Base-by-base conservation (phyloP, 768 basidiomycete species). In the Tylopilus sp. region DNA sequence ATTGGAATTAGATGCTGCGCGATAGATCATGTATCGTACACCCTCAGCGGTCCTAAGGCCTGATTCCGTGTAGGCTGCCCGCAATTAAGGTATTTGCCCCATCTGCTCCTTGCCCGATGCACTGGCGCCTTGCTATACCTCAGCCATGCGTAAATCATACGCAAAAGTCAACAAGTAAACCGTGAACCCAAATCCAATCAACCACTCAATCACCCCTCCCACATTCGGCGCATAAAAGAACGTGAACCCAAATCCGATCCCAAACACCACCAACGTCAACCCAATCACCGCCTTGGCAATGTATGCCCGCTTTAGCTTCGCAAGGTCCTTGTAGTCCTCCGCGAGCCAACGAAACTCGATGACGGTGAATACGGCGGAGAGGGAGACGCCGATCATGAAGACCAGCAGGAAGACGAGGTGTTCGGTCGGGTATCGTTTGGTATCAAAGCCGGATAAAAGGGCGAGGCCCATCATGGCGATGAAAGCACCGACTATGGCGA, bases 341-440 rank as follows among this genome's bases (percentile, higher is more conserved):
- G 77, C 76, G 44, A 89, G 71, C 83, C 83, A 88, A 5, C 77
- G 75, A 49, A 79, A 88, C 76, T 91, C 88, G 8, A 79, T 49
- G 21, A 88, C 71, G 7, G 86, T 86, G 70, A 90, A 91, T 31
- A 91, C 79, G 20, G 86, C 85, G 51, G 83, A 85, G 30, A 90
- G 60, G 2, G 75, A 79, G 4, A 89, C 85, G 11, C 88, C 88
- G 33, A 85, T 41, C 45, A 90, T 82, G 68, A 90, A 91, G 9
- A 90, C 69, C 22, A 88, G 73, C 15, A 91, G 75, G 58, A 88
- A 89, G 11, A 69, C 55, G 17, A 81, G 65, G 62, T 91, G 88
- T 6, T 74, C 60, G 23, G 64, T 72, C 2, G 72, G 52, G 65
- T 79, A 74, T 3, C 77, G 76, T 52, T 36, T 36, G 35, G 35